phyloP scores from a whole-genome alignment of 176 grass and related monocot genomes.

The Chrysopogon serrulatus region DNA sequence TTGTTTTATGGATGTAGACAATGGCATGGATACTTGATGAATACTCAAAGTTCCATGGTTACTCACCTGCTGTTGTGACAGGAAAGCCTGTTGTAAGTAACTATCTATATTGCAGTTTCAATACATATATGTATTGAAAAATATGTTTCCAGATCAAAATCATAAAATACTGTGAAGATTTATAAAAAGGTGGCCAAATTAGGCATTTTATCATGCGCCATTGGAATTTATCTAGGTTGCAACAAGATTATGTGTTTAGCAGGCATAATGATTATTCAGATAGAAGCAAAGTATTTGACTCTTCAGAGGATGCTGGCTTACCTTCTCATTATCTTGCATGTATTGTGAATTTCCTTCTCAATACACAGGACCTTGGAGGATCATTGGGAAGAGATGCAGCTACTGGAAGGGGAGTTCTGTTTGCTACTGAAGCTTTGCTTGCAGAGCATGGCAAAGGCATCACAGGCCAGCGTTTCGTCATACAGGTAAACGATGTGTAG shows the following conservation, averaged over 20 bases:
- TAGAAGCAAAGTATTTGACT: not conserved
- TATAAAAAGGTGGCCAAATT: not conserved
- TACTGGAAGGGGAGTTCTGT: constrained; percentile 89
- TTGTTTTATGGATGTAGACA: constrained; percentile 41
- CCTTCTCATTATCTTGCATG: not conserved
- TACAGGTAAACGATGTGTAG: constrained; percentile 60
- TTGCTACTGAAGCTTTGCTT: constrained; percentile 85
- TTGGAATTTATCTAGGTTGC: not conserved
- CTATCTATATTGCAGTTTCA: not conserved
- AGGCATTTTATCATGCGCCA: not conserved
- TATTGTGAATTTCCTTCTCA: constrained; percentile 7
- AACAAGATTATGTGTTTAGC: not conserved
- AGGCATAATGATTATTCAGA: not conserved
- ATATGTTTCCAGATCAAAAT: not conserved
- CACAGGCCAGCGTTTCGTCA: constrained; percentile 79
- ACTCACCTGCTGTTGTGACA: constrained; percentile 93
- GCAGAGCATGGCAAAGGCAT: constrained; percentile 83
- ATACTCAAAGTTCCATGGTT: constrained; percentile 92
- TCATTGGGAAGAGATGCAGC: constrained; percentile 92
- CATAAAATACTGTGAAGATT: not conserved
- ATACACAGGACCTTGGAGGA: constrained; percentile 85
- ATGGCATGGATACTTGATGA: constrained; percentile 98
- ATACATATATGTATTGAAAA: not conserved
- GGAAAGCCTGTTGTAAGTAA: constrained; percentile 94
- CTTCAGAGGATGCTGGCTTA: not conserved